Base-by-base conservation (phyloP, 2,329 filamentous ascomycete genomes). In the Cordyceps farinosa region DNA sequence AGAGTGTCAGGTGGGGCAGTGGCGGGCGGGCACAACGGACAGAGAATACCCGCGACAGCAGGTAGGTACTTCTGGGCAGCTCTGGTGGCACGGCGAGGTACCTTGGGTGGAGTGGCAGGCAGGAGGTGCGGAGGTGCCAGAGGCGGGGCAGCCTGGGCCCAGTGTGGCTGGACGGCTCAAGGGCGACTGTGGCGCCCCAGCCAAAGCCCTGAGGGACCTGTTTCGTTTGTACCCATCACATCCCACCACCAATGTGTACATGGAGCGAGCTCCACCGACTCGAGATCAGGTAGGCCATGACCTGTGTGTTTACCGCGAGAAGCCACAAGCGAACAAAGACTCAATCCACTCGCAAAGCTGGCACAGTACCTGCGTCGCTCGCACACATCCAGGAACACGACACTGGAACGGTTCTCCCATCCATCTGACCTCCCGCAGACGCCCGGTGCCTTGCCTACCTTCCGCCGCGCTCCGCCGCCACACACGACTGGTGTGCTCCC, bases 201-300 rank as follows among this genome's bases (percentile, higher is more conserved):
- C 34, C 34, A 8, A 7, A 40, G 36, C 45, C 56, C 47, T 51
- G 44, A 11, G 11, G 27, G 32, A 34, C 57, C 38, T 53, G 27
- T 10, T 3, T 5, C 32, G 58, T 22, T 40, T 51, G 50, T 60
- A 54, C 40, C 50, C 30, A 36, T 36, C 58, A 47, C 50, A 45
- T 29, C 58, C 58, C 30, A 61, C 58, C 40, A 61, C 15, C 22
- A 22, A n/a, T 30, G n/a, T 32, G 40, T 54, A 54, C 58, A 47
- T 45, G 48, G 34, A 54, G 42, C 44, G 60, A 62, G 60, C 22
- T 62, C 60, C 60, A 62, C 51, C 51, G 51, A 48, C 59, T 61
- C 32, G 59, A 61, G 32, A 22, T 42, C 42, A 42, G 58, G 36
- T 13, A 53, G 60, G 51, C 44, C 40, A 62, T 56, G 60, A 62